Evolutionary conservation across 2,329 filamentous ascomycete genomes (phyloP), one percentile per base, ranked within the genome.

Genomic region (Colletotrichum phormii): DNA sequence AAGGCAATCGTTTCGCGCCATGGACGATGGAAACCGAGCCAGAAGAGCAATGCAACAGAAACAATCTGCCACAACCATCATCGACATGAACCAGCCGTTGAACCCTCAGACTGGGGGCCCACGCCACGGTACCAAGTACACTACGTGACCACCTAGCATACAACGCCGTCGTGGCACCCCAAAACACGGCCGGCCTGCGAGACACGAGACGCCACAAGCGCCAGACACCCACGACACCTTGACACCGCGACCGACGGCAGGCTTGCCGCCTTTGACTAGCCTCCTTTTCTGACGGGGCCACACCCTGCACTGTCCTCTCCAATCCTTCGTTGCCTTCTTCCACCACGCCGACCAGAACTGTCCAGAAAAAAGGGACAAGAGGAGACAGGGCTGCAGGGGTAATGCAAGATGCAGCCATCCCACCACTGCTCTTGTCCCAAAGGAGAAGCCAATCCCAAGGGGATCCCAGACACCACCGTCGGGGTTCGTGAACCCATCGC

Each of bases 331-430:
- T 42, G 7, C 37, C 13, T 42, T 49, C 42, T 49, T 49, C 42
- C 42, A 49, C 42, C 42, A n/a, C 42, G 18, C 3, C 18, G 18
- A 64, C 42, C 18, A 35, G 13, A 29, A 66, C 6, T 18, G 31
- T 6, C 15, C 15, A 54, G 64, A 46, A 67, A 53, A 59, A 37
- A 12, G 65, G 59, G 53, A 59, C 54, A 64, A 37, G 59, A 64
- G 42, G 13, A 46, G 59, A 64, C 65, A 60, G 65, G 65, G 59
- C 70, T 72, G 70, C 70, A 69, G 65, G 70, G 65, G 65, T 24
- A 37, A 72, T 70, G 60, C 70, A 69, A 64, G 53, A 72, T 69
- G 70, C 70, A 69, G 33, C 59, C 65, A 59, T 26, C 33, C 58
- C 46, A 68, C 53, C 59, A 24, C 12, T 26, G 70, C 54, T 69